Conservation (phyloP, 345 rosid species). For the Schrenkiella parvula region DNA sequence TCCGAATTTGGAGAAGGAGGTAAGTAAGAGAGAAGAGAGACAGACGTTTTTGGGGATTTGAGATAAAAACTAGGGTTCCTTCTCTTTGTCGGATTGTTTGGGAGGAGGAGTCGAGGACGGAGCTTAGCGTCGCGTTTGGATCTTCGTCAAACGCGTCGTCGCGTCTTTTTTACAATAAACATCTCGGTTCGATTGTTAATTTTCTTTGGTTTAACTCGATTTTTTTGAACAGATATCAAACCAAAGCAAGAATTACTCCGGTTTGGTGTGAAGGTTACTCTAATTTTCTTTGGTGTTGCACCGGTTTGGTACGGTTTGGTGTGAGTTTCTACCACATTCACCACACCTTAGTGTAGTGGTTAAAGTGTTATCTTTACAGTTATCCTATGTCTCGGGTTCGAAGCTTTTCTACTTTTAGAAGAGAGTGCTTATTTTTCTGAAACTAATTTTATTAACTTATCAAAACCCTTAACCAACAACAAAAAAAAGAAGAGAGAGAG, state of each 20-base stretch:
- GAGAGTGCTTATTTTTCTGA: not conserved
- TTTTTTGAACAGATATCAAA: constrained; percentile 6
- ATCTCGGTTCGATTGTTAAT: constrained; percentile 16
- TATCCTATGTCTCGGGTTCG: constrained; percentile 6
- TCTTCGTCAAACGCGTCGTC: constrained; percentile 30
- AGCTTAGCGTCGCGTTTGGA: constrained; percentile 36
- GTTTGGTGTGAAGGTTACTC: not conserved
- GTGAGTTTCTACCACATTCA: not conserved
- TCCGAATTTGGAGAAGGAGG: constrained; percentile 29
- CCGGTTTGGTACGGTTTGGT: not conserved
- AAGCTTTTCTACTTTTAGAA: not conserved
- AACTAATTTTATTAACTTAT: not conserved
- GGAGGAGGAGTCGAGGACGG: constrained; percentile 24
- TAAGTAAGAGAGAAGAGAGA: constrained; percentile 16
- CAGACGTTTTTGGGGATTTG: not conserved
- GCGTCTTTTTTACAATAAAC: constrained; percentile 12
- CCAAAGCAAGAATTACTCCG: not conserved
- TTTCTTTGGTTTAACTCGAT: constrained; percentile 4
- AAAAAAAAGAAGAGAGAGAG: not conserved
- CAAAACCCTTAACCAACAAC: not conserved
- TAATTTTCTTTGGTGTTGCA: not conserved
- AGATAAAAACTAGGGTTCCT: constrained; percentile 33
- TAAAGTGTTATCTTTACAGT: not conserved
- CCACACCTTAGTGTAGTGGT: not conserved
- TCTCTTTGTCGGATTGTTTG: constrained; percentile 25